Conservation (phyloP, 805 yeast genomes). For the Candida insectorum region DNA sequence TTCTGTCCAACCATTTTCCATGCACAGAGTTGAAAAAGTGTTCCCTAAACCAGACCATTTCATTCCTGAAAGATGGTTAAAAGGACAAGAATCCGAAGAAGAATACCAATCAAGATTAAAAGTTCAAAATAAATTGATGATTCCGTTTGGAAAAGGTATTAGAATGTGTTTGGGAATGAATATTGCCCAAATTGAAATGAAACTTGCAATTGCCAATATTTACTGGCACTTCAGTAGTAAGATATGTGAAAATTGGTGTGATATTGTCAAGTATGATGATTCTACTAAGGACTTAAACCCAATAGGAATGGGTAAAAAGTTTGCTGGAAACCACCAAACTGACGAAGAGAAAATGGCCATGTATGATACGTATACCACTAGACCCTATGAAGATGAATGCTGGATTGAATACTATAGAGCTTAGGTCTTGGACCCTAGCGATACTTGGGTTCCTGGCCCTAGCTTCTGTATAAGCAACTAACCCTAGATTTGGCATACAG, state of each 20-base stretch:
- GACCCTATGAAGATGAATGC: slow-evolving; percentile 51
- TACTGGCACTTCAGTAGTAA: slow-evolving; percentile 46
- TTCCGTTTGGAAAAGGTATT: slow-evolving; percentile 72
- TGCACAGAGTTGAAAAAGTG: slow-evolving; percentile 49
- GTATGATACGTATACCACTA: slow-evolving; percentile 54
- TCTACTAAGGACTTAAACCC: slow-evolving; percentile 11
- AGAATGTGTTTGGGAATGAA: slow-evolving; percentile 76
- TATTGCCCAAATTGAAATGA: slow-evolving; percentile 64
- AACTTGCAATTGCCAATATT: slow-evolving; percentile 50
- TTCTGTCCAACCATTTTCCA: slow-evolving; percentile 63
- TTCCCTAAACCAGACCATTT: slow-evolving; percentile 53
- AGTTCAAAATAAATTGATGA: slow-evolving; percentile 49
- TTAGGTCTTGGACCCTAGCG: too few species aligned
- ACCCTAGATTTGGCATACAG: too few species aligned
- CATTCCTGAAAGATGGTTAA: slow-evolving; percentile 64
- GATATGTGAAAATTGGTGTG: slow-evolving; percentile 45
- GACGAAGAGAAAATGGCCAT: slow-evolving; percentile 52
- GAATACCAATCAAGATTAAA: slow-evolving; percentile 35
- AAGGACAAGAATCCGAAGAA: slow-evolving; percentile 26
- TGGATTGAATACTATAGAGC: slow-evolving; percentile 40
- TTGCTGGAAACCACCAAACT: slow-evolving; percentile 18
- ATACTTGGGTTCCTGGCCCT: too few species aligned
- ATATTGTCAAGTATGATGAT: slow-evolving; percentile 16
- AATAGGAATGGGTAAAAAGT: slow-evolving; percentile 15
- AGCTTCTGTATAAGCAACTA: too few species aligned